Evolutionary conservation across 495 filamentous ascomycete genomes (phyloP).

Genomic region (Chaetomium tenue): DNA sequence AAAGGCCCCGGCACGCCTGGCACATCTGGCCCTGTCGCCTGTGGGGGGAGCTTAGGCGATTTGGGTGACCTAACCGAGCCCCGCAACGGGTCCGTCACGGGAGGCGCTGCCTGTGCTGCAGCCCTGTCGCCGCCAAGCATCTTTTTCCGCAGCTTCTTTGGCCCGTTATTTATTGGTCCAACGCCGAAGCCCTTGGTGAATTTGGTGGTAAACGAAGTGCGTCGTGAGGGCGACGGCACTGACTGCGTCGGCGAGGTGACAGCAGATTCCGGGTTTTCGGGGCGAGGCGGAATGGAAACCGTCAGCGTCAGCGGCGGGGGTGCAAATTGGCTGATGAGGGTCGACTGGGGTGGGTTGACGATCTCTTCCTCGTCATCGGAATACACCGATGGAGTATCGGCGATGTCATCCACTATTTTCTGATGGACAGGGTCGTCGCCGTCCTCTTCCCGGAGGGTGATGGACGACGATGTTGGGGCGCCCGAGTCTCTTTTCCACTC

Average conservation of each 20-base stretch:
- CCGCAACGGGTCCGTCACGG: conserved; percentile 20
- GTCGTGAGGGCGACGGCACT: conserved; percentile 23
- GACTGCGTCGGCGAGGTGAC: conserved; percentile 20
- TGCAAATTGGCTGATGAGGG: conserved; percentile 17
- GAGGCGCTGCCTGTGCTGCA: conserved; percentile 22
- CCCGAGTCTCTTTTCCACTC: conserved; percentile 53
- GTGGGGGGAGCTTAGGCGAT: conserved; percentile 33
- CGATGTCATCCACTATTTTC: conserved; percentile 37
- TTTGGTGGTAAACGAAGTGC: conserved; percentile 26
- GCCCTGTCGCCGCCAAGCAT: conserved; percentile 30
- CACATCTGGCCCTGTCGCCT: conserved; percentile 15
- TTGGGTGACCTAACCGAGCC: conserved; percentile 28
- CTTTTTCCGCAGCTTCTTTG: conserved; percentile 40
- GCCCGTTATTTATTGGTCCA: conserved; percentile 30
- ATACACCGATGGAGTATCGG: conserved; percentile 28
- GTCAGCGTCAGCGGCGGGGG: conserved; percentile 34
- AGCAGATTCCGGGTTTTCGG: conserved; percentile 1
- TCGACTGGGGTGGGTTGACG: conserved; percentile 2
- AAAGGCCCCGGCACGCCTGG: conserved; percentile 25
- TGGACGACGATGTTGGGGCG: conserved; percentile 50
- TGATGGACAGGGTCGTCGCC: conserved; percentile 40
- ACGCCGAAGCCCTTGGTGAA: conserved; percentile 44
- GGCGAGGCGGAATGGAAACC: conserved; percentile 18
- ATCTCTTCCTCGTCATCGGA: conserved; percentile 23
- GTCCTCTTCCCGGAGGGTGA: conserved; percentile 46